Conservation (phyloP, 345 rosid genomes). For the Erucastrum elatum region DNA sequence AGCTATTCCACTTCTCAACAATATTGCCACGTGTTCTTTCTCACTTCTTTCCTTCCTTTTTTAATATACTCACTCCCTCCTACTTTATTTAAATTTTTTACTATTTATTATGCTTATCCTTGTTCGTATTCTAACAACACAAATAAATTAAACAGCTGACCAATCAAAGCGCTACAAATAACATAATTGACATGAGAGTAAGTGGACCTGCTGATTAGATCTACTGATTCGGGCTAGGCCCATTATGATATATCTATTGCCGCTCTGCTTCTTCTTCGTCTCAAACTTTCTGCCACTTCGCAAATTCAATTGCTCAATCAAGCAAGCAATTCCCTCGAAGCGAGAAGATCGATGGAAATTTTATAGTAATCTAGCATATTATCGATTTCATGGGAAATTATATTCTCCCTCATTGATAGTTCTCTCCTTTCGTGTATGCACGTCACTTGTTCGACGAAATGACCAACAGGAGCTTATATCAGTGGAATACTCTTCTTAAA, state of each 20-base stretch:
- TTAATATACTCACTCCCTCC: neutral
- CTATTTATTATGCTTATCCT: constrained; percentile 5
- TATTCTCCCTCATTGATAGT: neutral
- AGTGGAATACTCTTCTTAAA: constrained; percentile 53
- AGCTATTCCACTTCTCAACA: constrained; percentile 31
- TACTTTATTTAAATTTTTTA: neutral
- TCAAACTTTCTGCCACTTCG: neutral
- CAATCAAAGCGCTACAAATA: neutral
- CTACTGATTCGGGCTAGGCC: constrained; percentile 8
- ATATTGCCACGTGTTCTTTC: neutral
- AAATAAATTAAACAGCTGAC: neutral
- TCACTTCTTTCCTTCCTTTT: neutral
- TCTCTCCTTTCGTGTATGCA: constrained; percentile 36
- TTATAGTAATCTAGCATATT: neutral
- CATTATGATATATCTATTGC: neutral
- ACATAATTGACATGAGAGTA: neutral
- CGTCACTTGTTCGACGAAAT: constrained; percentile 56
- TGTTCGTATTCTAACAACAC: neutral
- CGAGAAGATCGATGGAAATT: neutral
- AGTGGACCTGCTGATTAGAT: neutral
- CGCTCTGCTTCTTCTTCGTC: neutral
- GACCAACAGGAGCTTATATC: constrained; percentile 45
- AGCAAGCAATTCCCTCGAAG: neutral
- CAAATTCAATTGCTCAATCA: constrained; percentile 4
- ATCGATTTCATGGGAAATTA: neutral